Base-by-base conservation (phyloP, 306 rosid species). In the Aeschynomene evenia region DNA sequence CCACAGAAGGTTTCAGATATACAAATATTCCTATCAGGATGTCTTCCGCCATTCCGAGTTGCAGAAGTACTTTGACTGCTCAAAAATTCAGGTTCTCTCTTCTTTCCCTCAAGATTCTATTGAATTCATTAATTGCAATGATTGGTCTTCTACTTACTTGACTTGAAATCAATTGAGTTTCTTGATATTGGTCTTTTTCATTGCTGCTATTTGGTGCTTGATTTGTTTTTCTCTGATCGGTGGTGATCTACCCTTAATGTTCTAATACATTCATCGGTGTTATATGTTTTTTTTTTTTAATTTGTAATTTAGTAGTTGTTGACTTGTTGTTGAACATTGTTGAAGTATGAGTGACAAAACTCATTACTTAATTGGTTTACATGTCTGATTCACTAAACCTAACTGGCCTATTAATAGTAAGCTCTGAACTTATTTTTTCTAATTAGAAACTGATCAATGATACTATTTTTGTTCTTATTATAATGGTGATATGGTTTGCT, bases 1-100 rank as follows among this genome's bases (percentile, higher is more conserved):
- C 10, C 99, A 94, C 73, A 81, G 84, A 51, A 80, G 82, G 34
- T 80, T 94, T 66, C 99, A 94, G 84, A 89, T 94, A 66, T 91
- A 86, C 88, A 84, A 86, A 62, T 94, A 94, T 24, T 90, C 93
- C 13, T 91, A 85, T 72, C 92, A 85, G 50, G 89, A 94, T 66
- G 99, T 94, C 2, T 83, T 91, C 60, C 96, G 97, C 42, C 87
- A 83, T 63, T 84, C 86, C 0, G 96, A 94, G 29, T 62, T 91
- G 58, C 91, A 91, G 74, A 85, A 94, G 69, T 78, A 74, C 67
- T 88, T 89, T 31, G 92, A 94, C 75, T 91, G 97, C 84, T 82
- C 91, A 18, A 83, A 79, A 72, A 89, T 94, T 81, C 99, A 94
- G 99, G 99, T 94, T 45, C 21, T 33, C 48, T 64, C 22, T 62